Percentiles rank a stretch among this genome's conserved stretches.
Evolutionary conservation across 208 protist species (phyloP).

Genomic region (Crithidia expoeki): DNA sequence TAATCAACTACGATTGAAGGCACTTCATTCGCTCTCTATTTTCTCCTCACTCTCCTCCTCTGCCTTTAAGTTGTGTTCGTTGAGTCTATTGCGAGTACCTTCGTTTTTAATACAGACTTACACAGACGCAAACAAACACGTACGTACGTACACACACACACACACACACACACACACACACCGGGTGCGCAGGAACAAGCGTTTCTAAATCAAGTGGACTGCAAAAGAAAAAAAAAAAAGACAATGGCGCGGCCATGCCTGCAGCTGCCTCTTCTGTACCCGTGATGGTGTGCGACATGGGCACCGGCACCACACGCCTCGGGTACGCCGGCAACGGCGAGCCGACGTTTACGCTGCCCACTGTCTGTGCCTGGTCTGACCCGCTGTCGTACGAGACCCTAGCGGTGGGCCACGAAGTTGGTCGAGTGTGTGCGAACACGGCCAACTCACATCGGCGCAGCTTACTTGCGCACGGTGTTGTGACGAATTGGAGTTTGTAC

Average conservation of each 20-base stretch:
- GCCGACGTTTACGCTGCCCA: conserved; percentile 96
- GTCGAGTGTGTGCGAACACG: conserved; percentile 35
- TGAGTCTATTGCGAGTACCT: no score
- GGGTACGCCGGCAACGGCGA: conserved; percentile 97
- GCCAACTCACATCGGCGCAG: not conserved
- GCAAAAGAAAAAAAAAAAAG: not conserved
- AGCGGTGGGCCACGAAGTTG: conserved; percentile 96
- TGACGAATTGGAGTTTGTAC: conserved; percentile 97
- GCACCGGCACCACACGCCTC: conserved; percentile 99
- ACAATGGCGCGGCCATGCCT: not conserved
- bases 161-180: no score
- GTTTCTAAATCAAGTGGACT: no score
- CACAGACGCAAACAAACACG: no score
- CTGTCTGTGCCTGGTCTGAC: conserved; percentile 48
- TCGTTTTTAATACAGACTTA: no score
- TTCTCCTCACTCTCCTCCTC: no score
- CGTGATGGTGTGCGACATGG: conserved; percentile 98
- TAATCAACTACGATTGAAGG: no score
- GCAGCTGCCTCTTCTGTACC: conserved; percentile 41
- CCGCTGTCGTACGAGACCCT: conserved; percentile 94
- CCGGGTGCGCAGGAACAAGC: no score
- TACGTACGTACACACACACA: no score
- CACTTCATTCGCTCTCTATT: no score
- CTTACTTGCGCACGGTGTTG: conserved; percentile 91
- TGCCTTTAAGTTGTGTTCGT: no score